Conservation (phyloP, 2,329 filamentous ascomycete species). For the Dendryphion nanum region DNA sequence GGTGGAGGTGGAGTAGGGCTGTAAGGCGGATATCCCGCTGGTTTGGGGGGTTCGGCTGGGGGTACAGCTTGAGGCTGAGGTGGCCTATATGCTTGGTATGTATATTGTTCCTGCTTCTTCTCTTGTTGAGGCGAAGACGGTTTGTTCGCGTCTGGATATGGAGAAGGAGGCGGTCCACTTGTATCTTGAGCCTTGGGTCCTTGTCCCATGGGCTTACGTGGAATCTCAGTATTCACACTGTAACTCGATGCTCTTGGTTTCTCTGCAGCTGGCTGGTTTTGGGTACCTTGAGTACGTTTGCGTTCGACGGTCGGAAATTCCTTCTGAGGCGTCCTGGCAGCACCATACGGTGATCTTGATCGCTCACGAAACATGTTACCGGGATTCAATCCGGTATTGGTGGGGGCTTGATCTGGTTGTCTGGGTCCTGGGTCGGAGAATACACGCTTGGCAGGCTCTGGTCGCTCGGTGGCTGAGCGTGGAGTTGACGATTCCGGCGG, state of each 20-base stretch:
- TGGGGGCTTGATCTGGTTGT: not conserved
- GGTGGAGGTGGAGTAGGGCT: no score
- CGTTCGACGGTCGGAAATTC: not conserved
- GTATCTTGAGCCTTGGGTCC: no score
- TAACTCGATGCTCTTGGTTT: not conserved
- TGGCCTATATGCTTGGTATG: conserved; percentile 1
- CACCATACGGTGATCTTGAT: conserved; percentile 3
- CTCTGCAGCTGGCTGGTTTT: not conserved
- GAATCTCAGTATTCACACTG: not conserved
- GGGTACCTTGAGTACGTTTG: not conserved
- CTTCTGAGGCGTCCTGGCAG: conserved; percentile 1
- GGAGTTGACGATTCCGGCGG: not conserved
- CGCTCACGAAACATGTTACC: not conserved
- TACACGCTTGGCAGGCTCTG: conserved; percentile 1
- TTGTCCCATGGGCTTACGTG: no score
- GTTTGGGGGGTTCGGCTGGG: no score
- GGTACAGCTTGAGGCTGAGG: no score
- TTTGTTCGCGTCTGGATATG: not conserved
- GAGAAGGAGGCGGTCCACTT: not conserved
- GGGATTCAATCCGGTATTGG: not conserved
- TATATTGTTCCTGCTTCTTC: not conserved
- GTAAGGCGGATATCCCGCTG: no score
- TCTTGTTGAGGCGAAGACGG: not conserved
- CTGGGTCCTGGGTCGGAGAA: conserved; percentile 5
- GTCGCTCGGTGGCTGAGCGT: no score